Percentiles rank a stretch among this genome's conserved stretches.
Evolutionary conservation across 2,329 filamentous ascomycete species (phyloP).

Genomic region (Fusarium poae): DNA sequence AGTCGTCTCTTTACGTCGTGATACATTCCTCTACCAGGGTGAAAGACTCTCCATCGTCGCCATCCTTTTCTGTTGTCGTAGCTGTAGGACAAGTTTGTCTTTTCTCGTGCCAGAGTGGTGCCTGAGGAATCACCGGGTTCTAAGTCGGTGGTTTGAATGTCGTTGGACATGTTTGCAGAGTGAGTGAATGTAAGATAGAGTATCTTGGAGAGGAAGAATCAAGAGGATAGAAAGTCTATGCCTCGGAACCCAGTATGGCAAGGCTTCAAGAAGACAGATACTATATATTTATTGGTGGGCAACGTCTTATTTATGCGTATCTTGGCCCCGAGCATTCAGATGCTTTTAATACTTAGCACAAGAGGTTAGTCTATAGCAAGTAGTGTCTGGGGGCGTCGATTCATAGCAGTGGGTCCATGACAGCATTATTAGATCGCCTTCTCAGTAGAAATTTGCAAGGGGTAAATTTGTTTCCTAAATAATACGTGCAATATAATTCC

Average conservation of each 20-base stretch:
- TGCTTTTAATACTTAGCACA: not conserved
- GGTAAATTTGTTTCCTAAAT: not conserved
- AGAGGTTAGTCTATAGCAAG: not conserved
- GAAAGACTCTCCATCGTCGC: conserved; percentile 4
- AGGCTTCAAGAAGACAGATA: no score
- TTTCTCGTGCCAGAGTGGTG: not conserved
- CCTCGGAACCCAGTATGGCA: no score
- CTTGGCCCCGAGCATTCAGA: not conserved
- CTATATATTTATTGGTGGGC: not conserved
- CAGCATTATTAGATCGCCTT: not conserved
- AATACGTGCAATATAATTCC: not conserved
- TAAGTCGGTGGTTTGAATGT: not conserved
- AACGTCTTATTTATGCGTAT: not conserved
- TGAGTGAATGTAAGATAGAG: fast-evolving
- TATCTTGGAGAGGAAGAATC: not conserved
- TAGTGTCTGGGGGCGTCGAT: not conserved
- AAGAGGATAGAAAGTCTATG: no score
- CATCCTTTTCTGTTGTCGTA: conserved; percentile 7
- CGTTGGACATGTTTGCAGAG: not conserved
- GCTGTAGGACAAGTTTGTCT: conserved; percentile 7
- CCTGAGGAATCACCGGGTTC: not conserved
- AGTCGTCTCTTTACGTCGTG: conserved; percentile 6
- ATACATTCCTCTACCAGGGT: conserved; percentile 12
- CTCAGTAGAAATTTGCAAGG: not conserved
- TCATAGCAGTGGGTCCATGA: not conserved